A percentile compares a stretch with the other conserved stretches of the same genome.
phyloP scores from a whole-genome alignment of 768 basidiomycete species.

The Serpula lacrymans region DNA sequence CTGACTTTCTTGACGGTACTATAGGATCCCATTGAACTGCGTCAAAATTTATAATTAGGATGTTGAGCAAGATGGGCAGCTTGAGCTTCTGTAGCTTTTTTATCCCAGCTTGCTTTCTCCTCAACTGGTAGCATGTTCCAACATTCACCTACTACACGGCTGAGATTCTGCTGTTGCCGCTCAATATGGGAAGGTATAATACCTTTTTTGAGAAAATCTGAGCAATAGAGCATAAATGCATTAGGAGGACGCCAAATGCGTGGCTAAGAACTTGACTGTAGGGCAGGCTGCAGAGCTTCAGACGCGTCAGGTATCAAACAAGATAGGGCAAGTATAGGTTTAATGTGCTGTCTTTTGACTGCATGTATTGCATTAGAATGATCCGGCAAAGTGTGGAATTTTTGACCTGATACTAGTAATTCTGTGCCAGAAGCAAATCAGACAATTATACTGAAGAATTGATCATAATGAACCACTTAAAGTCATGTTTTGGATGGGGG shows the following conservation, averaged over 20 bases:
- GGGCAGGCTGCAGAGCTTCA: too few relatives aligned
- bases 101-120: constrained; percentile 24
- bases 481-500: too few relatives aligned
- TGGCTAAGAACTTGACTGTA: too few relatives aligned
- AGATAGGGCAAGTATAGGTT: too few relatives aligned
- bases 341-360: too few relatives aligned
- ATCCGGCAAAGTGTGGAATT: too few relatives aligned
- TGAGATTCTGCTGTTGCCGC: constrained; percentile 45
- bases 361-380: too few relatives aligned
- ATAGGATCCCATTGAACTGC: constrained; percentile 11
- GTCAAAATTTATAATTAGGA: constrained; percentile 26
- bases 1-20: constrained; percentile 29
- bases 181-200: constrained; percentile 38
- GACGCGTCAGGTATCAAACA: too few relatives aligned
- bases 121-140: constrained; percentile 37
- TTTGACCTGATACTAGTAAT: too few relatives aligned
- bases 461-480: too few relatives aligned
- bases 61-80: constrained; percentile 15
- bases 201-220: constrained; percentile 37
- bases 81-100: constrained; percentile 13
- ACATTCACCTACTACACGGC: constrained; percentile 39
- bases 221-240: constrained; percentile 49
- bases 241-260: constrained; percentile 44
- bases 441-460: too few relatives aligned
- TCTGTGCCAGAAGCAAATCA: too few relatives aligned